phyloP scores from a whole-genome alignment of 169 alveolate genomes.

The Cryptosporidium canis region DNA sequence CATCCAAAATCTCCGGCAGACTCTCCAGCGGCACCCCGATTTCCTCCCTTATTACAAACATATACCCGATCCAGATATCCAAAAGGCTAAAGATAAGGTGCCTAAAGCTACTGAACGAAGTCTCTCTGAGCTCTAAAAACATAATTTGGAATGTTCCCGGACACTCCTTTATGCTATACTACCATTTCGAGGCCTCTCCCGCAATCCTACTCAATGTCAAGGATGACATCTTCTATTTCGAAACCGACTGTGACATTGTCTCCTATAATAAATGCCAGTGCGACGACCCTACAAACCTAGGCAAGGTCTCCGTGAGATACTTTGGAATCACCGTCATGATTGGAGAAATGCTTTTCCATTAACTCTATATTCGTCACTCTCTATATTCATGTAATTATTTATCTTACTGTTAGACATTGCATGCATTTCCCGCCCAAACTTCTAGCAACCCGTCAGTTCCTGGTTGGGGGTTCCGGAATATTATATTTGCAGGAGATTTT shows the following conservation, averaged over 20 bases:
- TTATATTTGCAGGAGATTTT: no score
- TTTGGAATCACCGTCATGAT: constrained; percentile 39
- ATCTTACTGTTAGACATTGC: background rate
- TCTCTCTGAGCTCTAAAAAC: background rate
- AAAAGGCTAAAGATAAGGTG: background rate
- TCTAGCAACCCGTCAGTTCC: no score
- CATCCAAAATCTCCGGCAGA: background rate
- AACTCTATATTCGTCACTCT: background rate
- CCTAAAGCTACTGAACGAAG: background rate
- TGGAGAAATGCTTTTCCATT: constrained; percentile 32
- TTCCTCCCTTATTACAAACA: background rate
- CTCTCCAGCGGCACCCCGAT: background rate
- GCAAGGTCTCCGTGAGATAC: constrained; percentile 22
- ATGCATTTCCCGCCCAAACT: constrained; percentile 18
- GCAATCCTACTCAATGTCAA: constrained; percentile 8
- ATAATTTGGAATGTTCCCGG: constrained; percentile 59
- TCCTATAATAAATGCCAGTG: constrained; percentile 25
- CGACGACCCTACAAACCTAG: background rate
- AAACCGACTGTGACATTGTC: constrained; percentile 23
- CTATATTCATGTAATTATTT: no score
- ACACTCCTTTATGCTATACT: constrained; percentile 49
- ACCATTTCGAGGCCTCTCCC: constrained; percentile 30
- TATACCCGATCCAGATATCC: constrained; percentile 7
- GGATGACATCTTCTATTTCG: constrained; percentile 24
- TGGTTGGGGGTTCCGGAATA: no score